A percentile compares a stretch with the other conserved stretches of the same genome.
Conservation (phyloP, 106 monocot species). For the Apostasia shenzhenica region DNA sequence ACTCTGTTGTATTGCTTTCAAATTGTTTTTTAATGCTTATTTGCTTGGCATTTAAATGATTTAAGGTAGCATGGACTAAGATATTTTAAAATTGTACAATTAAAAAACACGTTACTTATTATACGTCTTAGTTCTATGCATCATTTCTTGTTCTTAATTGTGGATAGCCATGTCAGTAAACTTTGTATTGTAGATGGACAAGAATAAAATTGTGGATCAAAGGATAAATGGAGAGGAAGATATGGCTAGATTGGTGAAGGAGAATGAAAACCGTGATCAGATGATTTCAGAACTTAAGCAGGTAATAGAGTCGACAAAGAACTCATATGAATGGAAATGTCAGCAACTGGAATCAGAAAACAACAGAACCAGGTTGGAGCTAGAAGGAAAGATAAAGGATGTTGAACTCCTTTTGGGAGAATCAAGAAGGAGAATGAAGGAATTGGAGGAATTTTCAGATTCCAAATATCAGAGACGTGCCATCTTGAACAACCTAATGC, state of each 20-base stretch:
- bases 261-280: conserved; percentile 58
- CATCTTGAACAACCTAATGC: conserved; percentile 23
- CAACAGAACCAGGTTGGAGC: conserved; percentile 21
- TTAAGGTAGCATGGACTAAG: too few species aligned
- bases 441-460: conserved; percentile 44
- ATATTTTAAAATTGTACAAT: too few species aligned
- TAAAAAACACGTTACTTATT: too few species aligned
- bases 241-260: conserved; percentile 42
- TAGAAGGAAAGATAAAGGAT: conserved; percentile 42
- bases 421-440: conserved; percentile 28
- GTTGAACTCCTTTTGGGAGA: conserved; percentile 34
- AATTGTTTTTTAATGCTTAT: too few species aligned
- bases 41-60: too few species aligned
- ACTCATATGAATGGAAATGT: conserved; percentile 38
- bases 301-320: conserved; percentile 40
- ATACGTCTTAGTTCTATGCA: too few species aligned
- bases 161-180: too few species aligned
- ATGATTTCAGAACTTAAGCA: conserved; percentile 58
- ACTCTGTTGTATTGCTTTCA: too few species aligned
- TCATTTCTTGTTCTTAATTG: too few species aligned
- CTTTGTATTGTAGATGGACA: conserved; percentile 24
- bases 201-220: conserved; percentile 32
- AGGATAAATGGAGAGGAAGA: conserved; percentile 61
- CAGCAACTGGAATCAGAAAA: conserved; percentile 37
- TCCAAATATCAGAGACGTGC: conserved; percentile 31